Evolutionary conservation across 768 basidiomycete genomes (phyloP), one percentile per base, ranked within the genome.

Genomic region (Mycena venus): DNA sequence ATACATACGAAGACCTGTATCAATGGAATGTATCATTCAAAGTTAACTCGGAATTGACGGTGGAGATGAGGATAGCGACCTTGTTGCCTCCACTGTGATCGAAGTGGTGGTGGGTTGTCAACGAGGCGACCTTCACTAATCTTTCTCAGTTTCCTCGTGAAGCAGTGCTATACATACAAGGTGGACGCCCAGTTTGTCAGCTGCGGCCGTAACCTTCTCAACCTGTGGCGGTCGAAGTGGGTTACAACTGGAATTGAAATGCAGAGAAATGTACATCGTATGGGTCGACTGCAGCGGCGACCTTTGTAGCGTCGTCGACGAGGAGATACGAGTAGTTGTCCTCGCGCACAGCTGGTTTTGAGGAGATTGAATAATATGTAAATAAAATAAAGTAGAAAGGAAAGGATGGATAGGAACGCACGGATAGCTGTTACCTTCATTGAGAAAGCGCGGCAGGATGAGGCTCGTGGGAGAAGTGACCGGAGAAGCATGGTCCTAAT

Each of bases 81-180:
- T 91, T 81, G 83, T 97, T 98, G 38, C 96, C 96, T 23, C 95
- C 95, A 76, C 92, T 93, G 82, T 97, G 96, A 85, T 99, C 97
- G 75, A 88, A 79, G 82, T 98, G 97, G 82, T 97, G 96, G 83
- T 98, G 98, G 3, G 98, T 99, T 15, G 96, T 98, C 77, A 99
- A 88, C 27, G 85, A 89, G 47, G 94, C 92, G 40, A 94, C n/a
- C n/a, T n/a, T n/a, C n/a, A n/a, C n/a, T n/a, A n/a, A n/a, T n/a
- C n/a, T n/a, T n/a, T n/a, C n/a, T n/a, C n/a, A n/a, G n/a, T n/a
- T n/a, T n/a, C n/a, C n/a, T n/a, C n/a, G n/a, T n/a, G n/a, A n/a
- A n/a, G n/a, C n/a, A n/a, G n/a, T n/a, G n/a, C n/a, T n/a, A n/a
- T n/a, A n/a, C n/a, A n/a, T n/a, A n/a, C 87, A 69, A 97, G 88